These are phyloP conservation scores for Paradendryphiella salina DNA, from an alignment of 2,329 filamentous ascomycete genomes.

Conservation along the genomic window DNA sequence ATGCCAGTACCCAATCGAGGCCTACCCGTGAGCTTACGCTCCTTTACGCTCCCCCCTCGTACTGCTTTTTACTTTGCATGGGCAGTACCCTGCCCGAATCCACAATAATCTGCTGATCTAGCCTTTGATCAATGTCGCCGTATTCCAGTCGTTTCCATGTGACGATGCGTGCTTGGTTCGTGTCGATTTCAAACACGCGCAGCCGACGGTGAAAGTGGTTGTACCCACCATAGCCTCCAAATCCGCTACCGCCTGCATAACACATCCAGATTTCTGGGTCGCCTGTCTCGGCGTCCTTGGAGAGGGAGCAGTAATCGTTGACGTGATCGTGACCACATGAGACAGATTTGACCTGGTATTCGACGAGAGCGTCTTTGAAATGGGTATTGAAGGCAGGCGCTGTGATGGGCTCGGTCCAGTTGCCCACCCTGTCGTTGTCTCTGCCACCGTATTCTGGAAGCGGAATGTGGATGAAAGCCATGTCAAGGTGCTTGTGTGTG, in stretches of 20 bases:
- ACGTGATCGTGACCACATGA: conserved; percentile 95
- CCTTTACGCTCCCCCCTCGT: background rate
- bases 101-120: conserved; percentile 65
- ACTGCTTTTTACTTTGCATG: conserved; percentile 12
- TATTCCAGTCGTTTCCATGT: conserved; percentile 91
- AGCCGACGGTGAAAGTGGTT: conserved; percentile 80
- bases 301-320: conserved; percentile 90
- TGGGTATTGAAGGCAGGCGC: conserved; percentile 87
- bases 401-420: conserved; percentile 81
- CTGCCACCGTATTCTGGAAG: conserved; percentile 79
- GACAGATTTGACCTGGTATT: conserved; percentile 82
- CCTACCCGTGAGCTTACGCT: no score
- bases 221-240: conserved; percentile 94
- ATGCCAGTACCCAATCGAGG: conserved; percentile 45
- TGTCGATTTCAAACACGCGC: conserved; percentile 89
- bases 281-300: conserved; percentile 50
- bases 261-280: conserved; percentile 86
- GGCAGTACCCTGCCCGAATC: conserved; percentile 58
- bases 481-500: conserved; percentile 88
- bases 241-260: conserved; percentile 88
- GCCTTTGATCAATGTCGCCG: conserved; percentile 55
- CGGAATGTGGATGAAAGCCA: conserved; percentile 97
- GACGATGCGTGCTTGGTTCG: conserved; percentile 82
- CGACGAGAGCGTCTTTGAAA: conserved; percentile 87
- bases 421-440: conserved; percentile 64